A percentile compares a stretch with the other conserved stretches of the same genome.
Evolutionary conservation across 129 eudicot genomes (phyloP).

Genomic region (Gnaphalium uliginosum): DNA sequence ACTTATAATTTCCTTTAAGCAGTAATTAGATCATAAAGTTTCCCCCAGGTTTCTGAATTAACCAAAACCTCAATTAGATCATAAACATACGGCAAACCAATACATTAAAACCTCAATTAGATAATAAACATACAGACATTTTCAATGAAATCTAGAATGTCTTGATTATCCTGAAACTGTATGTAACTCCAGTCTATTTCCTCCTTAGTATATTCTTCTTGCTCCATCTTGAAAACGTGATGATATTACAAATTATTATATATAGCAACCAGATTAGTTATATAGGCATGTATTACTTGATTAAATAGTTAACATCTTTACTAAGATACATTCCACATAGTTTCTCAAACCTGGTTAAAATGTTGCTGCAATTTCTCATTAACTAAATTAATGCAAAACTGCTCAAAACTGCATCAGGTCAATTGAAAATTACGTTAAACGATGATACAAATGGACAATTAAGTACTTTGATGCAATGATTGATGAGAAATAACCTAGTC

Average conservation of each 20-base stretch:
- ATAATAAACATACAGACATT: slow-evolving; percentile 63
- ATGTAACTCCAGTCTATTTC: slow-evolving; percentile 99
- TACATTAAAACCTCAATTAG: background rate
- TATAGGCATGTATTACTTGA: too few relatives aligned
- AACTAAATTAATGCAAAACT: slow-evolving; percentile 89
- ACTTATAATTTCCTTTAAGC: too few relatives aligned
- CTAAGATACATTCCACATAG: background rate
- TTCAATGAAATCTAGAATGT: slow-evolving; percentile 93
- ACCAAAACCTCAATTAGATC: slow-evolving; percentile 27
- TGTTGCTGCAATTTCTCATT: slow-evolving; percentile 99
- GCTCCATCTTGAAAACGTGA: slow-evolving; percentile 99
- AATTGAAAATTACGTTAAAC: slow-evolving; percentile 31
- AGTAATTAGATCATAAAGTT: too few relatives aligned
- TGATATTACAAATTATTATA: slow-evolving; percentile 38
- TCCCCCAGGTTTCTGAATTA: slow-evolving; percentile 91
- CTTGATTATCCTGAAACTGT: slow-evolving; percentile 90
- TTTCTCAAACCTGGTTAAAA: slow-evolving; percentile 77
- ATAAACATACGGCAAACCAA: background rate
- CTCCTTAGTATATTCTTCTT: slow-evolving; percentile 92
- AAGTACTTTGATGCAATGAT: slow-evolving; percentile 31
- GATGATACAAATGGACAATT: background rate
- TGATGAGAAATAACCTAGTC: slow-evolving; percentile 38
- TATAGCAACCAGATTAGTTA: slow-evolving; percentile 19
- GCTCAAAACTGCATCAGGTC: slow-evolving; percentile 83
- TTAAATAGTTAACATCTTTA: too few relatives aligned